Evolutionary conservation across 805 yeast species (phyloP).

Genomic region (Myxozyma kluyveri): DNA sequence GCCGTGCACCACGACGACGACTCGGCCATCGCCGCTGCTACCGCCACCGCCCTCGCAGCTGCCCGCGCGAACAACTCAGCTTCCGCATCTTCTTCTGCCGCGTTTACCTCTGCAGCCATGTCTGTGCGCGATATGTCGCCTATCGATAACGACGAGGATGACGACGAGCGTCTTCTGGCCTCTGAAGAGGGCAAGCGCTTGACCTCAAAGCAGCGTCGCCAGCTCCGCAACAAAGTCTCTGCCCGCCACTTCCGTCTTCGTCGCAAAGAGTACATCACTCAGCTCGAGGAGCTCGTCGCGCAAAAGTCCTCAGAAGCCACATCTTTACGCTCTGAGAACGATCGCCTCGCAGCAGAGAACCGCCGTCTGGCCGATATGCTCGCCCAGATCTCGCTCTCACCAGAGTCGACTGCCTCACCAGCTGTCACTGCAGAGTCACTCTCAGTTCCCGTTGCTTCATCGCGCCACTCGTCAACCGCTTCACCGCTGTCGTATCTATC

Average conservation of each 20-base stretch:
- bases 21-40: background rate
- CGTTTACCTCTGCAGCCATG: no score
- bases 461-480: background rate
- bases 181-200: slow-evolving; percentile 35
- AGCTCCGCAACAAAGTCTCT: slow-evolving; percentile 36
- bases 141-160: no score
- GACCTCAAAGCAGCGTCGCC: slow-evolving; percentile 36
- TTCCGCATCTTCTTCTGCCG: no score
- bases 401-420: slow-evolving; percentile 6
- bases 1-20: slow-evolving; percentile 5
- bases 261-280: slow-evolving; percentile 36
- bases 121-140: no score
- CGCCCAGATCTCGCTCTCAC: slow-evolving; percentile 11
- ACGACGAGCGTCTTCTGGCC: slow-evolving; percentile 36
- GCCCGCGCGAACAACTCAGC: slow-evolving; percentile 1
- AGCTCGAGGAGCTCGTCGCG: slow-evolving; percentile 33
- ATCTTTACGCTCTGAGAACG: slow-evolving; percentile 28
- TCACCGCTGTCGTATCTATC: slow-evolving; percentile 8
- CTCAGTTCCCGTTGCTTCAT: background rate
- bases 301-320: slow-evolving; percentile 30
- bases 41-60: background rate
- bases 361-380: slow-evolving; percentile 21
- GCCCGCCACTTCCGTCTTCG: slow-evolving; percentile 38
- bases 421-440: background rate
- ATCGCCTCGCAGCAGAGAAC: slow-evolving; percentile 24